A percentile compares a stretch with the other conserved stretches of the same genome.
These are phyloP conservation scores for Mycena sp. DNA, from an alignment of 1,284 basidiomycete species.

Conservation along the genomic window DNA sequence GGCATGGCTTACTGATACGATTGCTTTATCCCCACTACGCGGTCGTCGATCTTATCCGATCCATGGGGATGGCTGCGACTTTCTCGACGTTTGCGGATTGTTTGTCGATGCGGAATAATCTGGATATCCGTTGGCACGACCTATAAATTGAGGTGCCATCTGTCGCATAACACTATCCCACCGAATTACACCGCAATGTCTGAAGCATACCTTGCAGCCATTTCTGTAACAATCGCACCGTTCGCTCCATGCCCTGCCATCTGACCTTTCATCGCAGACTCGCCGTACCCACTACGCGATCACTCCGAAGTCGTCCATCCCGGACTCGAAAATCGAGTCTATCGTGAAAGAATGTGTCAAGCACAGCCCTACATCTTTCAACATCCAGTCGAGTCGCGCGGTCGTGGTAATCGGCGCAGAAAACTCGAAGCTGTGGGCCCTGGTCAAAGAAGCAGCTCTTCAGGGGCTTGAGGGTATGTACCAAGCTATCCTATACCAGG, in stretches of 20 bases:
- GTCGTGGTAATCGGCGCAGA: constrained; percentile 16
- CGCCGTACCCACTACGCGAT: constrained; percentile 19
- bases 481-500: neutral
- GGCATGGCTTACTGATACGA: too few species aligned
- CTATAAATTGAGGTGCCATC: too few species aligned
- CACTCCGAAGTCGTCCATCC: constrained; percentile 11
- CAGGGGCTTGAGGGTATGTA: constrained; percentile 17
- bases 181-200: constrained; percentile 11
- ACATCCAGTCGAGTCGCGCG: constrained; percentile 16
- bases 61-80: too few species aligned
- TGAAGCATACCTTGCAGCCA: constrained; percentile 1
- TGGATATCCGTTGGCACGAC: too few species aligned
- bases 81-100: too few species aligned
- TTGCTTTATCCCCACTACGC: too few species aligned
- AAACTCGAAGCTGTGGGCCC: constrained; percentile 21
- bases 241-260: too few species aligned
- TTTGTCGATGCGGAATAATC: too few species aligned
- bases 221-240: too few species aligned
- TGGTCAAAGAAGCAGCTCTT: constrained; percentile 3
- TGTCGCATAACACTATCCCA: too few species aligned
- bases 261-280: too few species aligned
- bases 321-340: constrained; percentile 19
- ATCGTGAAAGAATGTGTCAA: constrained; percentile 12
- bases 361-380: constrained; percentile 19
- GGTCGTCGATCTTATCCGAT: too few species aligned